Percentiles rank a stretch among this genome's conserved stretches.
Evolutionary conservation across 78 protist species (phyloP).

Genomic region (Polysphondylium violaceum): DNA sequence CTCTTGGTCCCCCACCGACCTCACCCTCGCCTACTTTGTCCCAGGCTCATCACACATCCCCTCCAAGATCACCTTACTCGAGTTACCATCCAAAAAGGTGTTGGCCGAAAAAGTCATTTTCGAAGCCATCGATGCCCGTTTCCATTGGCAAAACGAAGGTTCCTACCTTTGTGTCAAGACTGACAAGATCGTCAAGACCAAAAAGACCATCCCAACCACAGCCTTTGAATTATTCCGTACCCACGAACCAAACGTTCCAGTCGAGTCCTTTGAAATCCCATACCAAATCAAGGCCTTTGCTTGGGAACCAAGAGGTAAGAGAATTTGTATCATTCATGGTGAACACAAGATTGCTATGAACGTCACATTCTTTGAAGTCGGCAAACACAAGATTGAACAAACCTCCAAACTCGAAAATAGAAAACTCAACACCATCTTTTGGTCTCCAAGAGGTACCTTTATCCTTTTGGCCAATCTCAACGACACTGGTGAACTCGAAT

Average conservation of each 20-base stretch:
- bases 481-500: slow-evolving; percentile 84
- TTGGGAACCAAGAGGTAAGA: slow-evolving; percentile 89
- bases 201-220: slow-evolving; percentile 52
- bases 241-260: slow-evolving; percentile 87
- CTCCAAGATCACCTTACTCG: slow-evolving; percentile 82
- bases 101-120: slow-evolving; percentile 86
- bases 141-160: slow-evolving; percentile 94
- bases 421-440: slow-evolving; percentile 36
- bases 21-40: slow-evolving; percentile 82
- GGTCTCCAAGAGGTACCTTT: slow-evolving; percentile 78
- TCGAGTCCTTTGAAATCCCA: slow-evolving; percentile 77
- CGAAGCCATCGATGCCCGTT: slow-evolving; percentile 71
- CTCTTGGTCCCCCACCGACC: slow-evolving; percentile 92
- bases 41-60: slow-evolving; percentile 85
- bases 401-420: slow-evolving; percentile 59
- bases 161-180: slow-evolving; percentile 87
- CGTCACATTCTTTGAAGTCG: slow-evolving; percentile 59
- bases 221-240: slow-evolving; percentile 92
- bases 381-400: slow-evolving; percentile 49
- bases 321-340: slow-evolving; percentile 75
- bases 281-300: slow-evolving; percentile 57
- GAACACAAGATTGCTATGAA: slow-evolving; percentile 23
- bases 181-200: slow-evolving; percentile 77
- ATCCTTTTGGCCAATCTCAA: slow-evolving; percentile 56
- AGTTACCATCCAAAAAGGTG: slow-evolving; percentile 71